Base-by-base conservation (phyloP, 2,329 filamentous ascomycete genomes). In the Helotiales sp. region DNA sequence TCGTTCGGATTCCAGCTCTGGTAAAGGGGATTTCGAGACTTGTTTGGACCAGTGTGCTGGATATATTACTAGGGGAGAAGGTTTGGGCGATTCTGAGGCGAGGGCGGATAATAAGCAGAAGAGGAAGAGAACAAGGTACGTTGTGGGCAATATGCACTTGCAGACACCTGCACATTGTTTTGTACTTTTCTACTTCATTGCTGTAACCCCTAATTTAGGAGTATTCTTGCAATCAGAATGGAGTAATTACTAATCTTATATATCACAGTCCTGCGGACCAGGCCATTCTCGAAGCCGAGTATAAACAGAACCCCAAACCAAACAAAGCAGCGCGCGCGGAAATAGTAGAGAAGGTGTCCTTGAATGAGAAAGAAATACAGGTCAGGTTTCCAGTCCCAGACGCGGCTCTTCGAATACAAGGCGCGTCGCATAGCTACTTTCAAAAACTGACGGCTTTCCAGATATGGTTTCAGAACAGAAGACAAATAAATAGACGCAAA, bases 391-490 rank as follows among this genome's bases (percentile, higher is more conserved):
- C 3, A n/a, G 22, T 22, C 34, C 43, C 57, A 26, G 60, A 69
- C 58, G 61, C 22, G 50, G 63, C 34, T 54, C 8, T 34, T 26
- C 20, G 32, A 20, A 10, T 30, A 34, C 26, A 3, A 66, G 65
- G 72, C 69, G 62, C 69, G 71, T 69, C 49, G 61, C 37, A 22
- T 47, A 50, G 15, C 26, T 13, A 63, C 22, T 64, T 66, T 69
- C 68, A 63, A 45, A 24, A 45, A 37, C 66, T 70, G 45, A 71
- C 59, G 37, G n/a, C 32, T 22, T 47, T 57, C 50, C 63, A 97
- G 95, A 97, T 97, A 74, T 98, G 95, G 95, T 97, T 97, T 81
- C 95, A 97, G 77, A 97, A 97, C 77, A 89, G 93, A 76, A 87
- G 95, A 72, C 95, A 98, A 79, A 97, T 96, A 79, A 93, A 96